Evolutionary conservation across 306 rosid genomes (phyloP).

Genomic region (Prunus persica): Prunus_persica_NCBIv2 NC_034009.1:9950001-9950500

Average conservation of each 20-base stretch:
- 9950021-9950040: conserved; percentile 30
- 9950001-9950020: conserved; percentile 35
- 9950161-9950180: conserved; percentile 70
- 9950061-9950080: conserved; percentile 28
- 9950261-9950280: neutral
- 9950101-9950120: conserved; percentile 3
- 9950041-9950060: too few relatives aligned
- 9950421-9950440: neutral
- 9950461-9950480: neutral
- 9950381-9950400: neutral
- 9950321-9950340: neutral
- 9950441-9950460: neutral
- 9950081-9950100: conserved; percentile 39
- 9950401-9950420: neutral
- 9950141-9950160: conserved; percentile 48
- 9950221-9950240: conserved; percentile 30
- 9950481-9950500: neutral
- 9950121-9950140: conserved; percentile 14
- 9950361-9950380: neutral
- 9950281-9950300: neutral
- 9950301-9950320: neutral
- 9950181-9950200: conserved; percentile 63
- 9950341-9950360: neutral
- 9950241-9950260: neutral
- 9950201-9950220: conserved; percentile 38